These are phyloP conservation scores for Fusarium nanum DNA, from an alignment of 2,329 filamentous ascomycete genomes.

Conservation along the genomic window DNA sequence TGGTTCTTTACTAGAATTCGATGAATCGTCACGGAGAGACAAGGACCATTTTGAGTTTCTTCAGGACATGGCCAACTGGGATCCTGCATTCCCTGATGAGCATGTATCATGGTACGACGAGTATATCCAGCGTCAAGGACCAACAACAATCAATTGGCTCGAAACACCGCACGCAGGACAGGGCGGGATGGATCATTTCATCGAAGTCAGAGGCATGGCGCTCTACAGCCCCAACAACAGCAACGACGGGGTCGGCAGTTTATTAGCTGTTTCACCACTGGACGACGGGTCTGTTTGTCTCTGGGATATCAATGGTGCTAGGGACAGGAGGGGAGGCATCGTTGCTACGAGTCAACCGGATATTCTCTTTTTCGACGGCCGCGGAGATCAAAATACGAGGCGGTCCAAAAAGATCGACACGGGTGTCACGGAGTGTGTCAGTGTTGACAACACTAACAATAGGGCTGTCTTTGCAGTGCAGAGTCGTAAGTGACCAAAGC, in stretches of 20 bases:
- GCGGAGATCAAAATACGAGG: conserved; percentile 57
- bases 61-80: conserved; percentile 82
- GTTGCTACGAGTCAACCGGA: conserved; percentile 73
- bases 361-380: conserved; percentile 70
- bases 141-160: conserved; percentile 81
- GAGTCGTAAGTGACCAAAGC: conserved; percentile 63
- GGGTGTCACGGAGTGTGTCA: conserved; percentile 83
- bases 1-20: conserved; percentile 41
- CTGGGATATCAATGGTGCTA: conserved; percentile 78
- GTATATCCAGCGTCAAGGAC: conserved; percentile 84
- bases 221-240: conserved; percentile 68
- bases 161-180: conserved; percentile 66
- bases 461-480: conserved; percentile 85
- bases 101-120: conserved; percentile 87
- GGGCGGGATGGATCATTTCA: conserved; percentile 57
- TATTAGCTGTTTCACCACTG: conserved; percentile 78
- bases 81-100: conserved; percentile 79
- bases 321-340: conserved; percentile 68
- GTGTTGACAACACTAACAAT: conserved; percentile 74
- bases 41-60: conserved; percentile 41
- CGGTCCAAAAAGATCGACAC: conserved; percentile 76
- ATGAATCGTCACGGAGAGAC: conserved; percentile 30
- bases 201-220: conserved; percentile 80
- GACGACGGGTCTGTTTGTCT: conserved; percentile 90
- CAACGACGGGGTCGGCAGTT: conserved; percentile 56